Percentiles rank a stretch among this genome's conserved stretches.
phyloP scores from a whole-genome alignment of 225 moss, liverwort and hornwort species.

The Pseudisothecium myosuroides region DNA sequence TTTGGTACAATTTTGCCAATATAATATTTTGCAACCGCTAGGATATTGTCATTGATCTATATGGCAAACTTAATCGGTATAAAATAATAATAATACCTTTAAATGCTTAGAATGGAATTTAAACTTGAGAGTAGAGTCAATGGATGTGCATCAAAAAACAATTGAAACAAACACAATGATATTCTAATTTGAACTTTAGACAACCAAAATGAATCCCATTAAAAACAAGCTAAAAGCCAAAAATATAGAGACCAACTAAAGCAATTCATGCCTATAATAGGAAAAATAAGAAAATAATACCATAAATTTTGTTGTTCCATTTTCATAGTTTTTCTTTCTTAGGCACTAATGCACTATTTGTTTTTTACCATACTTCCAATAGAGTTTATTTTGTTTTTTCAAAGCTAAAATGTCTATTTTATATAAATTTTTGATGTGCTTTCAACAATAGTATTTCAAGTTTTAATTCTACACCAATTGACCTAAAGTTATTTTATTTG shows the following conservation, averaged over 20 bases:
- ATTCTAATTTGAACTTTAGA: background rate
- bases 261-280: fast-evolving
- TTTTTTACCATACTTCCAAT: background rate
- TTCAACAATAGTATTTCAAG: background rate
- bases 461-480: fast-evolving
- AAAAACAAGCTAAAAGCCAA: background rate
- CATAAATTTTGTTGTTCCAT: background rate
- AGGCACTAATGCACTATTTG: background rate
- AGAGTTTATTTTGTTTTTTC: background rate
- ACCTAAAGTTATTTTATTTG: background rate
- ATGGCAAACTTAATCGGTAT: fast-evolving
- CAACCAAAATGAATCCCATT: background rate
- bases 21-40: background rate
- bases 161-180: fast-evolving
- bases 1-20: background rate
- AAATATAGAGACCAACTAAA: background rate
- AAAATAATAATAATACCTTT: background rate
- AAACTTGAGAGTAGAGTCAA: background rate
- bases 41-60: background rate
- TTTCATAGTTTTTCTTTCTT: background rate
- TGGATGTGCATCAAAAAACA: background rate
- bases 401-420: background rate
- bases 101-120: background rate
- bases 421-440: too few species aligned
- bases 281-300: background rate